Percentiles rank a stretch among this genome's conserved stretches.
Evolutionary conservation across 306 rosid genomes (phyloP).

Genomic region (Quercus suber): DNA sequence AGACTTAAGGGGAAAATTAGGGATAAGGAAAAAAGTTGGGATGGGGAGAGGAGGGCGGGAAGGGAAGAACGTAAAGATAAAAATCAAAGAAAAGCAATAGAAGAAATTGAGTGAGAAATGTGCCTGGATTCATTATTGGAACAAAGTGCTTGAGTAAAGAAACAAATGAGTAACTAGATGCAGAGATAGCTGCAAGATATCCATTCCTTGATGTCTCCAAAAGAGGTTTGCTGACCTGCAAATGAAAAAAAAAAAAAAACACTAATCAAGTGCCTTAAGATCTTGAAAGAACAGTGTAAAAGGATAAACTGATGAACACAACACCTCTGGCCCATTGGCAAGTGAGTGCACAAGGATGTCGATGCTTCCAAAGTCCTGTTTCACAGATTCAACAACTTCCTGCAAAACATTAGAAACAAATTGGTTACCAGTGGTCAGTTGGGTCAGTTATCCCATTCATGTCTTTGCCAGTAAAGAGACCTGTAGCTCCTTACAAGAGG

Average conservation of each 20-base stretch:
- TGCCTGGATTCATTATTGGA: slow-evolving; percentile 88
- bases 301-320: background rate
- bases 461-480: background rate
- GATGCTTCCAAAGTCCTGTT: slow-evolving; percentile 86
- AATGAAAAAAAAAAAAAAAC: slow-evolving; percentile 1
- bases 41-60: background rate
- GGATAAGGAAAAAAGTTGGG: background rate
- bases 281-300: background rate
- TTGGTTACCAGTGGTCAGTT: background rate
- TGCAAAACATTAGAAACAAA: slow-evolving; percentile 26
- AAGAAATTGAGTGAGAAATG: slow-evolving; percentile 17
- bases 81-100: background rate
- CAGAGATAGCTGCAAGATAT: slow-evolving; percentile 94
- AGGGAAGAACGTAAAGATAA: background rate
- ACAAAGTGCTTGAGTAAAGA: slow-evolving; percentile 84
- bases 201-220: slow-evolving; percentile 95
- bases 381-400: slow-evolving; percentile 89
- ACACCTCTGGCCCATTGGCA: slow-evolving; percentile 96
- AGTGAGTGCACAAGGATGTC: slow-evolving; percentile 98
- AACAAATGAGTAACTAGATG: slow-evolving; percentile 90
- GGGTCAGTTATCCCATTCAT: background rate
- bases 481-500: background rate
- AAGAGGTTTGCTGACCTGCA: slow-evolving; percentile 79
- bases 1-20: background rate
- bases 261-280: slow-evolving; percentile 7